Evolutionary conservation across 257 asterid species (phyloP).

Genomic region (Jasminum sambac): DNA sequence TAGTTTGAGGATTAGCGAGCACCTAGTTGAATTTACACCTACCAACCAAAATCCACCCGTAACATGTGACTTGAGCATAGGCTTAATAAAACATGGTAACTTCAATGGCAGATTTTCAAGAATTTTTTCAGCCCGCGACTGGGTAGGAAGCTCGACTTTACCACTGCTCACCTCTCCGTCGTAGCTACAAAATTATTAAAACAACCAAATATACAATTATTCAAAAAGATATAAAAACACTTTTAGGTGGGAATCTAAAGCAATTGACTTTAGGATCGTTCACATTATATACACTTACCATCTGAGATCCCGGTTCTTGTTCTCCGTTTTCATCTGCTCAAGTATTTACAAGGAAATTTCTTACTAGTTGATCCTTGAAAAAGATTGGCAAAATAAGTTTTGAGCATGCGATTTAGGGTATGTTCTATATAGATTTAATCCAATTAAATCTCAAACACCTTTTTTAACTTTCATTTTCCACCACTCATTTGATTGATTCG

Average conservation of each 20-base stretch:
- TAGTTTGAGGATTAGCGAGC: neutral
- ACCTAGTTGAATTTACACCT: conserved; percentile 23
- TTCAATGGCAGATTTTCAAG: conserved; percentile 33
- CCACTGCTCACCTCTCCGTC: conserved; percentile 26
- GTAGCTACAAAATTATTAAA: conserved; percentile 24
- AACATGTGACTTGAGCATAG: conserved; percentile 58
- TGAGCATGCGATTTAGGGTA: neutral
- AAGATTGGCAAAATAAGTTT: neutral
- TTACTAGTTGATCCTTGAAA: neutral
- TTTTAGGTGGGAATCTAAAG: neutral
- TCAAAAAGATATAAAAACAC: too few relatives aligned
- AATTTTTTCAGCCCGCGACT: conserved; percentile 43
- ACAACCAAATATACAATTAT: neutral
- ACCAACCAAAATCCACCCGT: conserved; percentile 66
- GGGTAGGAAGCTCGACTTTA: conserved; percentile 28
- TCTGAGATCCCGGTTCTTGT: neutral
- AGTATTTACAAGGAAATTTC: neutral
- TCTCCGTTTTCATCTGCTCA: conserved; percentile 26
- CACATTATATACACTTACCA: conserved; percentile 29
- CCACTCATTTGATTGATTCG: too few relatives aligned
- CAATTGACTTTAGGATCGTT: neutral
- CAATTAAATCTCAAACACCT: too few relatives aligned
- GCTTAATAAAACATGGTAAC: conserved; percentile 51
- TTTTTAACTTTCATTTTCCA: too few relatives aligned
- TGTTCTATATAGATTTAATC: too few relatives aligned